Percentiles rank a stretch among this genome's conserved stretches.
These are phyloP conservation scores for Galerina marginata DNA, from an alignment of 768 basidiomycete genomes.

Conservation along the genomic window DNA sequence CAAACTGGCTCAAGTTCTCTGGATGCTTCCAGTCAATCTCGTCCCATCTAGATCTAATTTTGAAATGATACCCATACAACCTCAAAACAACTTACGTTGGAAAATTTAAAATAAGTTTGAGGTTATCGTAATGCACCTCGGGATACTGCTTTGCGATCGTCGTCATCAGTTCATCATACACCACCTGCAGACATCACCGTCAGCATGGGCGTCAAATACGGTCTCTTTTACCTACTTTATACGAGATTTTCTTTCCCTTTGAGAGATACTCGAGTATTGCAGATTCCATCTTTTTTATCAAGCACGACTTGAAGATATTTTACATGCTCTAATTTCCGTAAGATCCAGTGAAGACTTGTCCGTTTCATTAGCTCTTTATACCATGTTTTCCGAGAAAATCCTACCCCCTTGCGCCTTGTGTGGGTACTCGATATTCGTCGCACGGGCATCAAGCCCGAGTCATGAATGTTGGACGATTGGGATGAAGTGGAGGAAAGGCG, in stretches of 20 bases:
- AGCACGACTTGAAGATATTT: too few relatives aligned
- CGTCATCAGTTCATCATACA: slow-evolving; percentile 66
- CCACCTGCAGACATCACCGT: slow-evolving; percentile 47
- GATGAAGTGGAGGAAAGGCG: background rate
- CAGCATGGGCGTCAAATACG: background rate
- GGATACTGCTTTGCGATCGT: slow-evolving; percentile 65
- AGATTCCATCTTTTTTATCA: too few relatives aligned
- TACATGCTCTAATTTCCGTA: too few relatives aligned
- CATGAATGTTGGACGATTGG: background rate
- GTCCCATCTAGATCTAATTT: slow-evolving; percentile 36
- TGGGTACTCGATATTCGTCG: slow-evolving; percentile 4
- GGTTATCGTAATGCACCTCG: slow-evolving; percentile 68
- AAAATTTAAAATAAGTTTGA: slow-evolving; percentile 65
- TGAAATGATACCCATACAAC: slow-evolving; percentile 8
- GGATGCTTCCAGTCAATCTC: slow-evolving; percentile 39
- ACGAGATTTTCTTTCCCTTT: slow-evolving; percentile 28
- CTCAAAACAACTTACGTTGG: slow-evolving; percentile 52
- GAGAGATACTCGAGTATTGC: too few relatives aligned
- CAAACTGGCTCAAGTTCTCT: slow-evolving; percentile 24
- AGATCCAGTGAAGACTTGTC: too few relatives aligned
- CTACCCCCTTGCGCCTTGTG: too few relatives aligned
- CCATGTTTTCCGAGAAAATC: too few relatives aligned
- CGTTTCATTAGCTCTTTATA: too few relatives aligned
- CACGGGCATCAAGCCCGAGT: slow-evolving; percentile 4
- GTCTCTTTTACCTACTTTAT: slow-evolving; percentile 50